Conservation (phyloP, 768 basidiomycete species). For the Termitomyces sp. region DNA sequence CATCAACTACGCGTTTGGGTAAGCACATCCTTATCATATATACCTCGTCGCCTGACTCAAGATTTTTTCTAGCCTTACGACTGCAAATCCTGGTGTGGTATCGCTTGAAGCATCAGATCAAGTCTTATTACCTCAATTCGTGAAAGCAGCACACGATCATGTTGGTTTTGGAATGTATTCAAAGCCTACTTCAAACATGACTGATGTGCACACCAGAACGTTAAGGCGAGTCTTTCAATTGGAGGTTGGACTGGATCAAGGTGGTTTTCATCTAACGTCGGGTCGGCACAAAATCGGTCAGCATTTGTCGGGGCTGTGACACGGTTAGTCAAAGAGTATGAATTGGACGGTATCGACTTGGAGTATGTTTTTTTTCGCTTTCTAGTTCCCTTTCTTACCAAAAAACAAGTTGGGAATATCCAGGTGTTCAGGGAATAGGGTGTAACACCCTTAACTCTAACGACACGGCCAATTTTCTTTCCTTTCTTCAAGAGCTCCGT, state of each 20-base stretch:
- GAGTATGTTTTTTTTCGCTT: constrained; percentile 45
- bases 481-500: constrained; percentile 72
- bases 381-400: constrained; percentile 1
- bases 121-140: constrained; percentile 51
- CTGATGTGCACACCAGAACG: constrained; percentile 32
- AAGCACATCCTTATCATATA: constrained; percentile 20
- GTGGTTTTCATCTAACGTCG: constrained; percentile 60
- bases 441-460: constrained; percentile 61
- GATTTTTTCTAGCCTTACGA: constrained; percentile 30
- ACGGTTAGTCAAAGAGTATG: constrained; percentile 42
- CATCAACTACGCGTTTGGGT: constrained; percentile 64
- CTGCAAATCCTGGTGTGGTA: constrained; percentile 31
- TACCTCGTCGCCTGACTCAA: not conserved
- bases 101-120: constrained; percentile 40
- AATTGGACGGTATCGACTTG: constrained; percentile 64
- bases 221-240: constrained; percentile 55
- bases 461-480: constrained; percentile 78
- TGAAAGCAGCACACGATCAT: constrained; percentile 38
- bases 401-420: constrained; percentile 70
- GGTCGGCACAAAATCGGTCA: constrained; percentile 50
- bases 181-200: not conserved
- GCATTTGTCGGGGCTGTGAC: constrained; percentile 54
- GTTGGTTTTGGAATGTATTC: constrained; percentile 33
- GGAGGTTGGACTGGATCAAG: constrained; percentile 68
- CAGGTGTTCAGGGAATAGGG: constrained; percentile 58